Percentiles rank a stretch among this genome's conserved stretches.
phyloP scores from a whole-genome alignment of 139 green algal genomes.

The Ettlia oleoabundans region DNA sequence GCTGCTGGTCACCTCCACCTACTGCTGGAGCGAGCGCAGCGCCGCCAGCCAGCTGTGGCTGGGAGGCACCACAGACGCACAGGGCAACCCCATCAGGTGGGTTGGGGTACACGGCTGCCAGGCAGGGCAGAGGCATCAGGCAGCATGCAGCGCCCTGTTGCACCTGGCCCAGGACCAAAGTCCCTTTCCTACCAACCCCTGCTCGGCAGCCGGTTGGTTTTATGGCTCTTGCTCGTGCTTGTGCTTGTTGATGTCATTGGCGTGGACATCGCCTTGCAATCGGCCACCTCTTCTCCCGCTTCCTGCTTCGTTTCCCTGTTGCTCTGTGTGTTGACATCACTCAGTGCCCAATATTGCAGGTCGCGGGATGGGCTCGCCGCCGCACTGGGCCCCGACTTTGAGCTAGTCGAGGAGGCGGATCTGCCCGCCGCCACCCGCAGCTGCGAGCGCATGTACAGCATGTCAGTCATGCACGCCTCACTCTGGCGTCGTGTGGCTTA shows the following conservation, averaged over 20 bases:
- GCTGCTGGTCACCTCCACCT: slow-evolving; percentile 41
- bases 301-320: neutral
- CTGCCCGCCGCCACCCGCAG: slow-evolving; percentile 64
- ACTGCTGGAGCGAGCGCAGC: slow-evolving; percentile 40
- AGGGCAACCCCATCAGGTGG: slow-evolving; percentile 19
- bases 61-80: slow-evolving; percentile 26
- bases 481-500: slow-evolving; percentile 44
- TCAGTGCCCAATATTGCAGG: slow-evolving; percentile 2
- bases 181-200: too few species aligned
- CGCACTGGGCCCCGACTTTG: slow-evolving; percentile 47
- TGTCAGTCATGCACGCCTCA: slow-evolving; percentile 54
- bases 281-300: too few species aligned
- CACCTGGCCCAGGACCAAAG: too few species aligned
- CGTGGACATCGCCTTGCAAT: too few species aligned
- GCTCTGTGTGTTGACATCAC: neutral
- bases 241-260: too few species aligned
- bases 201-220: too few species aligned
- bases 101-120: neutral
- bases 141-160: neutral
- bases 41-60: slow-evolving; percentile 44
- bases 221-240: too few species aligned
- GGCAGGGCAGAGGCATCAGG: neutral
- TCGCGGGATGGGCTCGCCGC: slow-evolving; percentile 24
- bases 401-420: slow-evolving; percentile 51
- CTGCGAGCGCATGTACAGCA: slow-evolving; percentile 67